Percentiles rank a stretch among this genome's conserved stretches.
Evolutionary conservation across 73 alveolate species (phyloP).

Genomic region (Tetrahymena thermophila): DNA sequence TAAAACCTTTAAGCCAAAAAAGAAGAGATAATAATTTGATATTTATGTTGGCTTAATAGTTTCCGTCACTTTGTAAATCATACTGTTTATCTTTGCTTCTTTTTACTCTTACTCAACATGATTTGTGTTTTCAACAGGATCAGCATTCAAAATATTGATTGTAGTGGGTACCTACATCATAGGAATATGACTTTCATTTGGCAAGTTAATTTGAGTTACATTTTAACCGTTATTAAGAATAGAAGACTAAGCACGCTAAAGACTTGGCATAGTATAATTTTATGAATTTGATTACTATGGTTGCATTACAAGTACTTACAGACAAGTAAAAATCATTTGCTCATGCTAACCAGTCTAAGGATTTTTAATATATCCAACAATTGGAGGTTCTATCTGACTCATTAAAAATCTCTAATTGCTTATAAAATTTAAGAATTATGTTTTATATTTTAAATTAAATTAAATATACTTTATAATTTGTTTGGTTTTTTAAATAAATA

Average conservation of each 20-base stretch:
- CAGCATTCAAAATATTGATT: no score
- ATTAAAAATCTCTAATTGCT: no score
- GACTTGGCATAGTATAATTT: background rate
- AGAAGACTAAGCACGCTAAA: background rate
- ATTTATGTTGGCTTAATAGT: background rate
- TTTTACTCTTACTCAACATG: background rate
- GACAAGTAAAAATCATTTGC: no score
- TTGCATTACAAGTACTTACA: background rate
- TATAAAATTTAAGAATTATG: background rate
- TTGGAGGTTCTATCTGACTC: background rate
- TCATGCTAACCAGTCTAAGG: background rate
- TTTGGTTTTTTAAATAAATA: no score
- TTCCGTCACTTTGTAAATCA: background rate
- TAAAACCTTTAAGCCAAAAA: background rate
- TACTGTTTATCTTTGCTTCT: background rate
- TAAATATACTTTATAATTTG: no score
- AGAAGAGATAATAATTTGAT: background rate
- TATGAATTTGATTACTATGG: background rate
- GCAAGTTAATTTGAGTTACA: background rate
- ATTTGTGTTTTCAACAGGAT: background rate
- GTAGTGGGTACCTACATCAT: background rate
- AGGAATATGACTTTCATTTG: background rate
- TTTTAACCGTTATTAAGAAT: background rate
- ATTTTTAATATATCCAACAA: background rate
- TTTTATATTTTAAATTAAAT: no score